Evolutionary conservation across 2,329 filamentous ascomycete genomes (phyloP), one percentile per base, ranked within the genome.

Genomic region (Ophiocordyceps polyrhachis-furcata): DNA sequence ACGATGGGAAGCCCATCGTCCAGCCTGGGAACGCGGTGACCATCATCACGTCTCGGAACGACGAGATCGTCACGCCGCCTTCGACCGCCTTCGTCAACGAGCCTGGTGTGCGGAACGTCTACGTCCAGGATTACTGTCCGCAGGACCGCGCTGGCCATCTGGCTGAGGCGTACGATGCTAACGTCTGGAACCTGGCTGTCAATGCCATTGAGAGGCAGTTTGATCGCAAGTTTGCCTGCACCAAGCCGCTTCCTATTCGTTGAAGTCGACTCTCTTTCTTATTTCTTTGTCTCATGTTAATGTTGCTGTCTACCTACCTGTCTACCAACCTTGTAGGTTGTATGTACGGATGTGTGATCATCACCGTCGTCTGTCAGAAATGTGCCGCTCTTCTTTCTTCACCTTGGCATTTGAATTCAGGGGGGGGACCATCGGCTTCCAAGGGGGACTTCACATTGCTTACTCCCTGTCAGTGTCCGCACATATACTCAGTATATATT

Each of bases 121-220:
- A 28, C 15, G 44, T 51, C 7, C 50, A 52, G 40, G 48, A 51
- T 15, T 47, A 47, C 28, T 51, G 50, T 40, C 46, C 47, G 2
- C 5, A 40, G 7, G 49, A 51, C 35, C 31, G 21, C 3, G 47
- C 47, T 11, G 48, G 48, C 15, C 50, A 52, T 19, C 31, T 51
- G 17, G 47, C 45, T 13, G 45, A 48, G 31, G 44, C 43, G 3
- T 38, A 45, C 41, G 48, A 49, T 19, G 19, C 40, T 25, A 51
- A 51, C 41, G 46, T 51, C 25, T 50, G 49, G 49, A 44, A 46
- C 19, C n/a, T 52, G 12, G 47, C 49, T 14, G 45, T 47, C 25
- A 50, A 52, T 21, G 43, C 48, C 7, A 40, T 52, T 12, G 50
- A 51, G 37, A 41, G 44, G 5, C 19, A 49, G 29, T n/a, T 42